Base-by-base conservation (phyloP, 805 yeast species). In the Cyberlindnera mycetangii region DNA sequence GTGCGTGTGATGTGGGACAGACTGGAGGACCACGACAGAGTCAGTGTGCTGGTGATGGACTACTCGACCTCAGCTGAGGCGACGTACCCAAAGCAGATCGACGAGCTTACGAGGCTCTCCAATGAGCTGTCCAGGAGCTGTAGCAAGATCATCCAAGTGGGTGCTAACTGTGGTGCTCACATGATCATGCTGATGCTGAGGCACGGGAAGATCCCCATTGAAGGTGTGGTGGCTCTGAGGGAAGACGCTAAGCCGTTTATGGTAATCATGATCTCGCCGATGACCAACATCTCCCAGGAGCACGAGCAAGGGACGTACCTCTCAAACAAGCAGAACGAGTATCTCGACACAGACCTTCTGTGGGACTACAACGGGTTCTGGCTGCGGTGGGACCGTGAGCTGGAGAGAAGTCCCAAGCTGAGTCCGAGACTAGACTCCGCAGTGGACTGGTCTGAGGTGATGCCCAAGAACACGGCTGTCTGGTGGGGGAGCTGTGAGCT, bases 71-170 rank as follows among this genome's bases (percentile, higher is more conserved):
- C 45, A 3, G 7, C 19, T 12, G 41, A 37, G 16, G 41, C 38
- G 8, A 31, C 31, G 22, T 42, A 37, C 30, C 45, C 45, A 4
- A 31, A 21, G 9, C 45, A 42, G 32, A 17, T 42, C 17, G 41
- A 42, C 19, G 36, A 42, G 15, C 7, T 42, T 2, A 12, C 20
- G 7, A 22, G 37, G 19, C 21, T 33, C 7, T 36, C 34, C 17
- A 37, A 42, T 27, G 27, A 18, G 14, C 20, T 42, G n/a, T 36
- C 33, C 10, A 19, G 22, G 20, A 25, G 20, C 5, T 37, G 38
- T 15, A 14, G 32, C 15, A 42, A n/a, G 25, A 32, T 42, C 21
- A 19, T 42, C 10, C 45, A 30, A 18, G 15, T 37, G 11, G 36
- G 41, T 18, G 45, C 32, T 18, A 37, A 32, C 17, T 24, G 24